These are phyloP conservation scores for Ascoidea rubescens DNA, from an alignment of 805 yeast species.

Conservation along the genomic window DNA sequence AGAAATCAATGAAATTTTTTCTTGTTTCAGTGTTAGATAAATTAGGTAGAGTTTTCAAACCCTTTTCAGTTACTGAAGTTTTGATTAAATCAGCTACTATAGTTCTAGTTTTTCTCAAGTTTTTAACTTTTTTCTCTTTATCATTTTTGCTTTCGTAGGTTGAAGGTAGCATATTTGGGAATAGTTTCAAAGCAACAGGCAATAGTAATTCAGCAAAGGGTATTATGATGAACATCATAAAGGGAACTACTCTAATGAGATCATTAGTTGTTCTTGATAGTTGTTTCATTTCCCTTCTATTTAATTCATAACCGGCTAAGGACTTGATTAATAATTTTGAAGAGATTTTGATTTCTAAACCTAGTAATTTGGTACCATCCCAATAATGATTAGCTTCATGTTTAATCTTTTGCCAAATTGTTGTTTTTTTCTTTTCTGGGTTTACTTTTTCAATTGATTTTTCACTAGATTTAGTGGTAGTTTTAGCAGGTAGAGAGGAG, in stretches of 20 bases:
- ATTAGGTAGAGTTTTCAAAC: constrained; percentile 50
- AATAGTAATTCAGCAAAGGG: constrained; percentile 91
- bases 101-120: constrained; percentile 47
- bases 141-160: constrained; percentile 66
- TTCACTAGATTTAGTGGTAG: background rate
- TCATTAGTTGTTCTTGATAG: constrained; percentile 78
- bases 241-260: constrained; percentile 80
- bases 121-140: constrained; percentile 40
- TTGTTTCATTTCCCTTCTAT: constrained; percentile 84
- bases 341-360: constrained; percentile 78
- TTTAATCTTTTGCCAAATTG: constrained; percentile 52
- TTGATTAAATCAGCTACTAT: constrained; percentile 49
- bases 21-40: constrained; percentile 32
- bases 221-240: constrained; percentile 75
- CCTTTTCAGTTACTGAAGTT: constrained; percentile 52
- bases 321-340: constrained; percentile 67
- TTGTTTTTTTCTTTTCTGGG: background rate
- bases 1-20: constrained; percentile 67
- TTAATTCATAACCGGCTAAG: constrained; percentile 80
- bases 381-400: constrained; percentile 87
- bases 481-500: background rate
- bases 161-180: constrained; percentile 89
- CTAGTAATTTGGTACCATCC: constrained; percentile 90
- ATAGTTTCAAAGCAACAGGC: constrained; percentile 81
- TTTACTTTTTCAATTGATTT: background rate